Evolutionary conservation across 805 yeast species (phyloP).

Genomic region (Helenozyma rhizophorensis): DNA sequence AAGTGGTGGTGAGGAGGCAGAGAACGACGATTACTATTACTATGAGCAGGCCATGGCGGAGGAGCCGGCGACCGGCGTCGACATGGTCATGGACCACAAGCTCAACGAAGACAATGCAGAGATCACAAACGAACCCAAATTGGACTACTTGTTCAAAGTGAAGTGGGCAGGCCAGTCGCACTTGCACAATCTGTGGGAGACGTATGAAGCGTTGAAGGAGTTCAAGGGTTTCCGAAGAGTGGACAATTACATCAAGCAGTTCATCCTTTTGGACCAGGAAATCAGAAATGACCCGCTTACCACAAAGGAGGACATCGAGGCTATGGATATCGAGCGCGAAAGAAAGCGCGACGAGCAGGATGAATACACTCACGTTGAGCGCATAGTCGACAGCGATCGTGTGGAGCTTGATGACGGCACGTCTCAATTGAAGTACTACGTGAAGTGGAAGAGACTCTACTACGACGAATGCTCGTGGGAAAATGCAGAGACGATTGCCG

Average conservation of each 20-base stretch:
- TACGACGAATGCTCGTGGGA: constrained; percentile 99
- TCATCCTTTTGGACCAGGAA: constrained; percentile 67
- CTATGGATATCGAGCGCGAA: constrained; percentile 88
- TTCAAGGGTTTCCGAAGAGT: constrained; percentile 77
- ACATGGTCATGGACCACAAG: constrained; percentile 39
- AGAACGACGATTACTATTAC: constrained; percentile 30
- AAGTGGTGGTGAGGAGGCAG: constrained; percentile 35
- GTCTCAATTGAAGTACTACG: constrained; percentile 71
- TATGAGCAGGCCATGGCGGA: constrained; percentile 28
- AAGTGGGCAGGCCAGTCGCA: constrained; percentile 91
- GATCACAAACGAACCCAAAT: constrained; percentile 51
- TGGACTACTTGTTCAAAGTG: constrained; percentile 54
- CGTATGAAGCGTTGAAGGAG: constrained; percentile 47
- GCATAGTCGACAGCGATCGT: constrained; percentile 85
- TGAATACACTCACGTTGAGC: constrained; percentile 82
- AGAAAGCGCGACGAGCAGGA: constrained; percentile 76
- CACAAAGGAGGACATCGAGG: constrained; percentile 88
- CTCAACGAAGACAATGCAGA: constrained; percentile 32
- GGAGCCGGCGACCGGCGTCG: constrained; percentile 33
- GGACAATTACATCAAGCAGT: constrained; percentile 85
- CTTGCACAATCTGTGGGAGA: constrained; percentile 93
- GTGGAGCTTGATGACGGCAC: constrained; percentile 57
- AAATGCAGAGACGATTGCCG: constrained; percentile 80
- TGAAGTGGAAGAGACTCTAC: constrained; percentile 90
- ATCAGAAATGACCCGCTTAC: constrained; percentile 75